phyloP scores from a whole-genome alignment of 768 basidiomycete species.

The Podaxis rugospora region DNA sequence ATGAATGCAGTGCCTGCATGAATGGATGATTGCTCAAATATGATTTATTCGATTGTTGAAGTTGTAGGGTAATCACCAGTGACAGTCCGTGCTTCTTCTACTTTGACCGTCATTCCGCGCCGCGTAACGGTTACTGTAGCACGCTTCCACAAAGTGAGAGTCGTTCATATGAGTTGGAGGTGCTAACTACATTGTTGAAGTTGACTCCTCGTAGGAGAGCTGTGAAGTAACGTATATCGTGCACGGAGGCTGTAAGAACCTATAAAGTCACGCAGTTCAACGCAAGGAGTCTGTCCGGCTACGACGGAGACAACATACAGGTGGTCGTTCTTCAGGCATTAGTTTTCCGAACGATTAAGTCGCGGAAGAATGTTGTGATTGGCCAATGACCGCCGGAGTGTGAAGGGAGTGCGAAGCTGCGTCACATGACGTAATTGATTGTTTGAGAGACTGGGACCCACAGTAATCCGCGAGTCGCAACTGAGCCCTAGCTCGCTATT shows the following conservation, averaged over 20 bases:
- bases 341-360: neutral
- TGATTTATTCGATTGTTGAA: neutral
- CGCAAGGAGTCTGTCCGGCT: neutral
- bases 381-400: neutral
- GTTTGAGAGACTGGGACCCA: neutral
- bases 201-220: constrained; percentile 78
- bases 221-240: constrained; percentile 80
- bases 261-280: constrained; percentile 11
- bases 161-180: neutral
- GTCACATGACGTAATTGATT: neutral
- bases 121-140: constrained; percentile 71
- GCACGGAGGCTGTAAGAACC: constrained; percentile 68
- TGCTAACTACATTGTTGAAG: constrained; percentile 58
- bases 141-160: constrained; percentile 38
- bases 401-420: neutral
- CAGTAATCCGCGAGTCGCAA: neutral
- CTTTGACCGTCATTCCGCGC: constrained; percentile 69
- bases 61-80: constrained; percentile 47
- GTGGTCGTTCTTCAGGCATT: constrained; percentile 7
- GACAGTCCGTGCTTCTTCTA: constrained; percentile 81
- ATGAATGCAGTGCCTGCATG: neutral
- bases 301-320: neutral
- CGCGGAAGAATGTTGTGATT: neutral
- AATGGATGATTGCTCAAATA: neutral
- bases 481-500: neutral